A percentile compares a stretch with the other conserved stretches of the same genome.
phyloP scores from a whole-genome alignment of 331 rosid genomes.

The Pyracantha coccinea region DNA sequence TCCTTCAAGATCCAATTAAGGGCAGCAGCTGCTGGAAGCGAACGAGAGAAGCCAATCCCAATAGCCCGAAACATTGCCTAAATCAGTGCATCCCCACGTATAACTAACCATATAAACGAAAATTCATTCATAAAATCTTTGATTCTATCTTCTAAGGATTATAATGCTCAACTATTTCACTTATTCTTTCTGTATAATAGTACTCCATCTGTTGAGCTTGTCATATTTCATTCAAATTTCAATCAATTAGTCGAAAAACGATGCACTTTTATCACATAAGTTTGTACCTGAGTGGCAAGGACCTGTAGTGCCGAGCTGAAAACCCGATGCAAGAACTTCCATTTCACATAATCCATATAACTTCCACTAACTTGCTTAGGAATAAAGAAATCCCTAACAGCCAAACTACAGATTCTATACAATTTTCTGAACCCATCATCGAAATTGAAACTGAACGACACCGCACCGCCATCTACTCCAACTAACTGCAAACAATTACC shows the following conservation, averaged over 20 bases:
- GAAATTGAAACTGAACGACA: conserved; percentile 22
- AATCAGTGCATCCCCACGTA: conserved; percentile 28
- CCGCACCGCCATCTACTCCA: conserved; percentile 38
- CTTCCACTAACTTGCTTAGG: conserved; percentile 52
- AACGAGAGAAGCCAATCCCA: conserved; percentile 69
- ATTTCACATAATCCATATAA: conserved; percentile 62
- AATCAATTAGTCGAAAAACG: background rate
- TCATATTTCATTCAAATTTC: background rate
- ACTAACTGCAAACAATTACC: conserved; percentile 49
- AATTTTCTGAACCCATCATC: conserved; percentile 36
- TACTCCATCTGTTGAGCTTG: background rate
- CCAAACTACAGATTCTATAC: conserved; percentile 19
- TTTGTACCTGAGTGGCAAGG: conserved; percentile 77
- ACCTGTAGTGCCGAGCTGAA: conserved; percentile 91
- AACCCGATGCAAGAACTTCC: conserved; percentile 91
- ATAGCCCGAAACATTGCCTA: conserved; percentile 96
- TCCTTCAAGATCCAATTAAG: conserved; percentile 92
- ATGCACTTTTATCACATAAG: background rate
- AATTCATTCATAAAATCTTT: background rate
- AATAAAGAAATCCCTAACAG: conserved; percentile 53
- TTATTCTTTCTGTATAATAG: background rate
- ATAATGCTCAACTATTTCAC: background rate
- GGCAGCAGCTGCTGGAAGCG: conserved; percentile 96
- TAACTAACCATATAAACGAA: conserved; percentile 20
- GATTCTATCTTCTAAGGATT: background rate